phyloP scores from a whole-genome alignment of 2,329 filamentous ascomycete species.

The Eutypa lata region DNA sequence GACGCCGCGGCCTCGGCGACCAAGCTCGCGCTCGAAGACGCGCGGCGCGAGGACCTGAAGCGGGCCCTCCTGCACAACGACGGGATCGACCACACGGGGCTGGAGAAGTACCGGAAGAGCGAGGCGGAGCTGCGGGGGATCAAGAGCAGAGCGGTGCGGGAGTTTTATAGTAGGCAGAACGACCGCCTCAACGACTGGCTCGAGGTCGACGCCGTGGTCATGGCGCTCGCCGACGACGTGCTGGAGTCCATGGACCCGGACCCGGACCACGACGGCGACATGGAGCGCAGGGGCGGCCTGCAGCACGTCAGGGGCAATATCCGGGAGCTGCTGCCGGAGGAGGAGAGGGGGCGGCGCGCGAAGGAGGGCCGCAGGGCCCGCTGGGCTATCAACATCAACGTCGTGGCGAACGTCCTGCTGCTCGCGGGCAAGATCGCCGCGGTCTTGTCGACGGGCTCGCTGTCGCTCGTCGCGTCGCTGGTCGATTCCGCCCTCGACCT shows the following conservation, averaged over 20 bases:
- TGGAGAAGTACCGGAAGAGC: constrained; percentile 48
- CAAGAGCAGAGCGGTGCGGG: constrained; percentile 48
- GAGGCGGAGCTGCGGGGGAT: constrained; percentile 52
- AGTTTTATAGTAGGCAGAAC: constrained; percentile 55
- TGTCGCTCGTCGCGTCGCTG: constrained; percentile 59
- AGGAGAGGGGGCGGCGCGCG: constrained; percentile 46
- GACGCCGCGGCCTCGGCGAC: too few relatives aligned
- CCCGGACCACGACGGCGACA: constrained; percentile 52
- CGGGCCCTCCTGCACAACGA: constrained; percentile 43
- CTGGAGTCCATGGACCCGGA: constrained; percentile 60
- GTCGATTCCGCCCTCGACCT: constrained; percentile 61
- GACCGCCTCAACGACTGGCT: constrained; percentile 53
- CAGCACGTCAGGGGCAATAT: constrained; percentile 46
- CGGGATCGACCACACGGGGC: constrained; percentile 40
- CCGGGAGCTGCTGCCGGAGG: constrained; percentile 52
- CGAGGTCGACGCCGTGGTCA: constrained; percentile 56
- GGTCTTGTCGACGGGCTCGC: constrained; percentile 52
- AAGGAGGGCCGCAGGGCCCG: constrained; percentile 46
- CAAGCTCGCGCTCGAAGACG: constrained; percentile 10
- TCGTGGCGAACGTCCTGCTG: constrained; percentile 57
- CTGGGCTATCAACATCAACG: constrained; percentile 54
- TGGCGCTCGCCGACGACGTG: constrained; percentile 54
- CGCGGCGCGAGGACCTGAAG: constrained; percentile 45
- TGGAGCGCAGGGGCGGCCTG: constrained; percentile 48
- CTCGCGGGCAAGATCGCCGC: constrained; percentile 54